These are phyloP conservation scores for Phialophora chinensis DNA, from an alignment of 2,329 filamentous ascomycete species.

Conservation along the genomic window DNA sequence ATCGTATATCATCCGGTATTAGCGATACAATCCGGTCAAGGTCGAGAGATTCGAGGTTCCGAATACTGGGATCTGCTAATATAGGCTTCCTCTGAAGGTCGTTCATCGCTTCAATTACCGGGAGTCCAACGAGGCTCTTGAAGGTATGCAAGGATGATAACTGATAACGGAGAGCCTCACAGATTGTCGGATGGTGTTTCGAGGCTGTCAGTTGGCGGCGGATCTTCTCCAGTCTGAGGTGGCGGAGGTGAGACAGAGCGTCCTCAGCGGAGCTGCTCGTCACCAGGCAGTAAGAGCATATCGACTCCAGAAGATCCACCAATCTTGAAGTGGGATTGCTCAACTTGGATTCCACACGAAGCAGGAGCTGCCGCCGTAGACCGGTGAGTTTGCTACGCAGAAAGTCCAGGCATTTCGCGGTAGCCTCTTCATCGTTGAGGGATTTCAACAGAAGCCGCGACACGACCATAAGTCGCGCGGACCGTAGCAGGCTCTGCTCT, in stretches of 20 bases:
- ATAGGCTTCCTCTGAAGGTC: constrained; percentile 73
- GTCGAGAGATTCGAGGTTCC: constrained; percentile 58
- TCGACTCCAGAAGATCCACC: constrained; percentile 68
- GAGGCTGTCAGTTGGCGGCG: constrained; percentile 63
- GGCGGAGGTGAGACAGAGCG: constrained; percentile 77
- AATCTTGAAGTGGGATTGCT: constrained; percentile 52
- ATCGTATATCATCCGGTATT: constrained; percentile 81
- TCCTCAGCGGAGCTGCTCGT: constrained; percentile 81
- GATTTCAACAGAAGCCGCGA: constrained; percentile 77
- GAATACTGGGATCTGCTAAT: constrained; percentile 72
- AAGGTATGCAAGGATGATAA: constrained; percentile 78
- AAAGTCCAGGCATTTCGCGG: constrained; percentile 63
- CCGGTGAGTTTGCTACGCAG: constrained; percentile 68
- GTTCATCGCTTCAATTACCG: constrained; percentile 71
- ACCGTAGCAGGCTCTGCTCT: constrained; percentile 56
- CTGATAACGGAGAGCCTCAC: constrained; percentile 73
- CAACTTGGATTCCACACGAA: constrained; percentile 64
- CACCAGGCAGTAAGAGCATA: constrained; percentile 81
- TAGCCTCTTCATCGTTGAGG: constrained; percentile 60
- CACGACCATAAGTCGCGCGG: constrained; percentile 72
- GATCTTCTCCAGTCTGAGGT: constrained; percentile 73
- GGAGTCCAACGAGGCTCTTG: constrained; percentile 74
- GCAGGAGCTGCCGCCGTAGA: constrained; percentile 68
- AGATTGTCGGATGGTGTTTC: constrained; percentile 59
- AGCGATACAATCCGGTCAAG: constrained; percentile 79